phyloP scores from a whole-genome alignment of 192 early-diverging fungal genomes.

The Backusella mclennaniae region DNA sequence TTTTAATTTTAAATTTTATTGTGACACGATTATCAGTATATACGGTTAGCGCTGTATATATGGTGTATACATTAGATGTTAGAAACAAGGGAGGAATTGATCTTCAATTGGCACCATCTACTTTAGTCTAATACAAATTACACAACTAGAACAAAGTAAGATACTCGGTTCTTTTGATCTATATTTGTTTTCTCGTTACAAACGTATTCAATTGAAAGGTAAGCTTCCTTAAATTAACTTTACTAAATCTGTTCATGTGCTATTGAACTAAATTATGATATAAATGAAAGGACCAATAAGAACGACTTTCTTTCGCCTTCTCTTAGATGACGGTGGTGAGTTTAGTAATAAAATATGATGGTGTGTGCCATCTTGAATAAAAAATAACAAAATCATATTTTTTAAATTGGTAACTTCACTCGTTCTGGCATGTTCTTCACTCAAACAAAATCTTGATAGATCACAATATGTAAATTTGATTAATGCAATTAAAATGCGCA shows the following conservation, averaged over 20 bases:
- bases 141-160: too few species aligned
- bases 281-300: background rate
- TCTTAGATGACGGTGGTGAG: background rate
- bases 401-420: background rate
- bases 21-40: background rate
- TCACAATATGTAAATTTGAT: background rate
- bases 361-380: background rate
- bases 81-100: too few species aligned
- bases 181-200: background rate
- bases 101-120: too few species aligned
- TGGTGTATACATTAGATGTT: too few species aligned
- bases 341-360: background rate
- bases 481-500: background rate
- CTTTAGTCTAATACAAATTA: too few species aligned
- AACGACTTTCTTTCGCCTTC: background rate
- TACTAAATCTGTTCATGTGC: background rate
- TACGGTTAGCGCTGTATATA: background rate
- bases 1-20: background rate
- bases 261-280: background rate
- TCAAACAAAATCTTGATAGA: background rate
- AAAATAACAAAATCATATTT: background rate
- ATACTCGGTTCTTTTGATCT: too few species aligned
- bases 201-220: background rate
- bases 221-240: background rate
- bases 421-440: background rate